Evolutionary conservation across 768 basidiomycete genomes (phyloP).

Genomic region (Lentinula sp.): DNA sequence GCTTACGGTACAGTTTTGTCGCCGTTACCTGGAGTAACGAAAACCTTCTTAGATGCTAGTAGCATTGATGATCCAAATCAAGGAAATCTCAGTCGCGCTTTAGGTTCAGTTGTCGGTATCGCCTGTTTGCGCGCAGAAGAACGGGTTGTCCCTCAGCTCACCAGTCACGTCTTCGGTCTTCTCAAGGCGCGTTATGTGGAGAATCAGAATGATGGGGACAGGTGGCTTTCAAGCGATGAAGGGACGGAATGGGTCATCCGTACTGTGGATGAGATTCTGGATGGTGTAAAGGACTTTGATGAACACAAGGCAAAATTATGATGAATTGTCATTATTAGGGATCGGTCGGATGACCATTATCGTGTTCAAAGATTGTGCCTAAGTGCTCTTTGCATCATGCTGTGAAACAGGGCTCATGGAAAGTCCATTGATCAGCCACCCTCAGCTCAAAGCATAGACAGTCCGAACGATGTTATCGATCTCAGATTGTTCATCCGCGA

Average conservation of each 20-base stretch:
- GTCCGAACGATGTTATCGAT: background rate
- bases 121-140: slow-evolving; percentile 82
- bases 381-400: background rate
- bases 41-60: slow-evolving; percentile 33
- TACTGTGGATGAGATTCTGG: slow-evolving; percentile 74
- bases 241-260: slow-evolving; percentile 87
- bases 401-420: background rate
- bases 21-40: slow-evolving; percentile 58
- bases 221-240: slow-evolving; percentile 79
- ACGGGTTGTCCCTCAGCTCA: slow-evolving; percentile 81
- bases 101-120: slow-evolving; percentile 81
- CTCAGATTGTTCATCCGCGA: background rate
- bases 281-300: slow-evolving; percentile 48
- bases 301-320: slow-evolving; percentile 53
- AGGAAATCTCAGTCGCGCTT: slow-evolving; percentile 78
- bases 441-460: background rate
- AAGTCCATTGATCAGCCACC: background rate
- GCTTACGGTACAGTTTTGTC: slow-evolving; percentile 75
- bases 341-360: slow-evolving; percentile 29
- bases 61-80: slow-evolving; percentile 48
- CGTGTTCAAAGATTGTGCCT: background rate
- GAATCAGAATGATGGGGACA: slow-evolving; percentile 61
- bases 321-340: background rate
- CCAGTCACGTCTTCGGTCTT: slow-evolving; percentile 84
- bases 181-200: slow-evolving; percentile 71